Evolutionary conservation across 2,329 filamentous ascomycete species (phyloP).

Genomic region (Nakataea oryzae): DNA sequence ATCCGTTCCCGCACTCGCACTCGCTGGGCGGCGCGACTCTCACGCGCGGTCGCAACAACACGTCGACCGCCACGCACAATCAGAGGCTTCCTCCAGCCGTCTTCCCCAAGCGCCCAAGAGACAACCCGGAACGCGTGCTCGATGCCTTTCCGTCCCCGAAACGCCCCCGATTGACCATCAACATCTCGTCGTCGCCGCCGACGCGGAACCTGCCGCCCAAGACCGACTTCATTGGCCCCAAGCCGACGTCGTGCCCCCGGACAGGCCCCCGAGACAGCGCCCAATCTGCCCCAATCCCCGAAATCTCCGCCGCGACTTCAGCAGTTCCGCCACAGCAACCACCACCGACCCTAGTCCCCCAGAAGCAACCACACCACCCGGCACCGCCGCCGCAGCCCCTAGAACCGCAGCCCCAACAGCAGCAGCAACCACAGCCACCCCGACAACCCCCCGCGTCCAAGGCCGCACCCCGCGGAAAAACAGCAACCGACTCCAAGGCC

Average conservation of each 20-base stretch:
- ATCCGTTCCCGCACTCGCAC: background rate
- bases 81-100: constrained; percentile 6
- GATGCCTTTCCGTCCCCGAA: constrained; percentile 1
- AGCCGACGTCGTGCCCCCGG: background rate
- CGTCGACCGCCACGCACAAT: background rate
- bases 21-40: background rate
- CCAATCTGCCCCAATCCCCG: background rate
- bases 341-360: background rate
- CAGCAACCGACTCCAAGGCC: constrained; percentile 31
- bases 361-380: background rate
- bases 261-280: background rate
- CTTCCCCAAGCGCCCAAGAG: background rate
- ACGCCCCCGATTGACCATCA: constrained; percentile 1
- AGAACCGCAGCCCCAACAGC: background rate
- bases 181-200: constrained; percentile 1
- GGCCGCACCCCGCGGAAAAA: background rate
- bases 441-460: constrained; percentile 1
- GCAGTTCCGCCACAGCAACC: background rate
- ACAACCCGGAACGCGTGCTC: background rate
- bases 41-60: background rate
- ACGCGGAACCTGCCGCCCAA: background rate
- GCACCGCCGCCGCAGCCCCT: background rate
- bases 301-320: background rate
- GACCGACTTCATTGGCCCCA: background rate
- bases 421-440: background rate